Evolutionary conservation across 306 rosid species (phyloP), one percentile per base, ranked within the genome.

Genomic region (Urtica urens): DNA sequence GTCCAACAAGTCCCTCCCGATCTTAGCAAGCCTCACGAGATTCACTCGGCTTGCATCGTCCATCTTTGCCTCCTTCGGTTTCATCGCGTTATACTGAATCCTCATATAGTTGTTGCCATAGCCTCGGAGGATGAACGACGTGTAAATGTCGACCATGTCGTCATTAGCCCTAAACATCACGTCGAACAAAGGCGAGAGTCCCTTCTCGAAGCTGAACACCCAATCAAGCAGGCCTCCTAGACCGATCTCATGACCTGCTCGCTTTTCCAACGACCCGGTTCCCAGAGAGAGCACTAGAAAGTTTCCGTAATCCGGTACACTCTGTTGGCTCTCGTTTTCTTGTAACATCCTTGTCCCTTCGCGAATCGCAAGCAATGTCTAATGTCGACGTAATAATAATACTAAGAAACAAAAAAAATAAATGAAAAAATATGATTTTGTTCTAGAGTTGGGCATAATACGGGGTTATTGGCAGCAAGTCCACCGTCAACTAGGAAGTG

Each of bases 381-480:
- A 10, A 2, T 10, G 23, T 20, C 14, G 8, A 15, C 4, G 2
- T 8, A 43, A 13, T 11, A 3, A n/a, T 23, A 10, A 44, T 17
- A 41, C 2, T 13, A 6, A 20, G 3, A 7, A 19, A 2, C 7
- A 42, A 19, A 9, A 14, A 42, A 16, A 42, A 7, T 17, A 16
- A 42, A 8, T 4, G 10, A 42, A 12, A 18, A 18, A 19, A 19
- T 8, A 13, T 6, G 13, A 14, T 14, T 6, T 3, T 39, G 10
- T 38, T 14, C 1, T 9, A 16, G 19, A 3, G 21, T 2, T 3
- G 19, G 14, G 24, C 7, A 10, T 22, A 22, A 11, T 49, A 49
- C 55, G 1, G 55, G 55, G 13, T 49, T 49, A 23, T 49, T 49
- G 16, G 41, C 55, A 15, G 53, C 55, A 25, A 49, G 15, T 14